A percentile compares a stretch with the other conserved stretches of the same genome.
Conservation (phyloP, 2,329 filamentous ascomycete genomes). For the Samsoniella hepiali region DNA sequence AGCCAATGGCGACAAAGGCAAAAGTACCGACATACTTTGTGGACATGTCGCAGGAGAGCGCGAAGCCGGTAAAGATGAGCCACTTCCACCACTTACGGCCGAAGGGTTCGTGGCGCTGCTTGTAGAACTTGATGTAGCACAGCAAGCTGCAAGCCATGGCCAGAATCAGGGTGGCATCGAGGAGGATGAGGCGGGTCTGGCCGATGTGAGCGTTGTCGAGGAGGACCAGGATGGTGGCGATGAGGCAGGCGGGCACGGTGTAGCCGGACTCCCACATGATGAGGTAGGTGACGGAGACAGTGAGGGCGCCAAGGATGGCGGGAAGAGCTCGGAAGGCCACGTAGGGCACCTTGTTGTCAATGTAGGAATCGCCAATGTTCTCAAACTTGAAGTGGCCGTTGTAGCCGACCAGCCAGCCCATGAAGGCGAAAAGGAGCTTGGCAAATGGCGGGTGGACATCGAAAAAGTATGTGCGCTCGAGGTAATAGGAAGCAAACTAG, state of each 20-base stretch:
- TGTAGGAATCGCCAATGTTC: constrained; percentile 98
- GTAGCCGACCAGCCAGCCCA: constrained; percentile 96
- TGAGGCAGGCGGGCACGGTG: constrained; percentile 84
- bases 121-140: constrained; percentile 97
- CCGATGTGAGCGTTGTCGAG: constrained; percentile 98
- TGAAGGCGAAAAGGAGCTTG: constrained; percentile 94
- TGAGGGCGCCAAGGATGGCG: constrained; percentile 85
- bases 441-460: constrained; percentile 97
- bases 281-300: constrained; percentile 87
- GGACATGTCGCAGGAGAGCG: constrained; percentile 94
- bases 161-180: constrained; percentile 90
- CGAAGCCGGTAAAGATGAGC: constrained; percentile 91
- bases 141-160: constrained; percentile 95
- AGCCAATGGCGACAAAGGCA: constrained; percentile 94
- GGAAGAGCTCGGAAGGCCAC: constrained; percentile 93
- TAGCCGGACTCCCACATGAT: constrained; percentile 99
- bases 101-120: constrained; percentile 84
- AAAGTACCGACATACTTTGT: constrained; percentile 97
- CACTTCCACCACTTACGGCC: constrained; percentile 99
- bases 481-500: constrained; percentile 75
- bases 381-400: constrained; percentile 97
- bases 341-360: constrained; percentile 94
- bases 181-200: constrained; percentile 89
- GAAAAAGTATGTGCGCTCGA: constrained; percentile 98
- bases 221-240: constrained; percentile 81